phyloP scores from a whole-genome alignment of 306 rosid species.

The Phaseolus lunatus region DNA sequence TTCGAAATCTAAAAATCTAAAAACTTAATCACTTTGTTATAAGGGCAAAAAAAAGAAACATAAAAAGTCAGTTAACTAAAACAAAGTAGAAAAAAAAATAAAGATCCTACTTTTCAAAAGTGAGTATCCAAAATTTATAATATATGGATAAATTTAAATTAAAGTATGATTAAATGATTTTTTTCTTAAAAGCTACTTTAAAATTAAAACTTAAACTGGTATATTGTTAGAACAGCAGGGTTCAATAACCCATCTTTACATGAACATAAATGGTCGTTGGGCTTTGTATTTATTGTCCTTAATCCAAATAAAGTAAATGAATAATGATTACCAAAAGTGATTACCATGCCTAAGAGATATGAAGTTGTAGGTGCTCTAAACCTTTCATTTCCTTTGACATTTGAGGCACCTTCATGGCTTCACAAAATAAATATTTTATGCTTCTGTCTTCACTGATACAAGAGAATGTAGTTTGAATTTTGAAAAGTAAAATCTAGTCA shows the following conservation, averaged over 20 bases:
- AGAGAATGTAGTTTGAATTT: background rate
- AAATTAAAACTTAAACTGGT: background rate
- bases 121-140: background rate
- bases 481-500: background rate
- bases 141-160: background rate
- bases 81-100: too few relatives aligned
- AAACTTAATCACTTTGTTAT: too few relatives aligned
- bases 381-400: background rate
- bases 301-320: slow-evolving; percentile 52
- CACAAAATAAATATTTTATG: background rate
- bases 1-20: too few relatives aligned
- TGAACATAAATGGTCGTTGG: slow-evolving; percentile 52
- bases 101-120: too few relatives aligned
- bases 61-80: too few relatives aligned
- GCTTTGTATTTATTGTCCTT: slow-evolving; percentile 39
- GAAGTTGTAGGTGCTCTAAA: background rate
- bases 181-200: too few relatives aligned
- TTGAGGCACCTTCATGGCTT: background rate
- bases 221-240: slow-evolving; percentile 13
- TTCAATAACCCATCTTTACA: slow-evolving; percentile 40
- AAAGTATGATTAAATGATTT: background rate
- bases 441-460: background rate
- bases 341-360: slow-evolving; percentile 32
- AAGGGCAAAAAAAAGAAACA: too few relatives aligned
- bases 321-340: slow-evolving; percentile 23